Evolutionary conservation across 2,329 filamentous ascomycete genomes (phyloP), one percentile per base, ranked within the genome.

Genomic region (Aspergillus spinulosporus): DNA sequence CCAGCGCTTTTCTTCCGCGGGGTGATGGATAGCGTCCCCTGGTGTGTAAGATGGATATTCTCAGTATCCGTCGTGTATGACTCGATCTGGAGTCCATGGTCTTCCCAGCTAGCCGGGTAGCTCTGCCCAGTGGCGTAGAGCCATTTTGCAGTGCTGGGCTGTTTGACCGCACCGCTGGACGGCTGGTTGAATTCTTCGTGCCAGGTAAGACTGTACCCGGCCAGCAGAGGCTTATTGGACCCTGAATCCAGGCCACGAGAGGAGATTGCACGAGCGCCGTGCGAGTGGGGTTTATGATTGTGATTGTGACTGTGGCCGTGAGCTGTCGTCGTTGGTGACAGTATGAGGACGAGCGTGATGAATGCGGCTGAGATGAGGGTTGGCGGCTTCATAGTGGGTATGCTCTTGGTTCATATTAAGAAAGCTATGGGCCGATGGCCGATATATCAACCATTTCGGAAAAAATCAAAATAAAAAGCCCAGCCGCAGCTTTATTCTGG

Each of bases 121-220:
- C 7, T n/a, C 2, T 21, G 49, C 2, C 49, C 55, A 5, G 14
- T 43, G 26, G 49, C 55, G 34, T 45, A 49, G 45, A 53, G 39
- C 55, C 55, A 57, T 5, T 57, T 50, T 4, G 43, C 31, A 2
- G 49, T 29, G 1, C 49, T 53, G n/a, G 55, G 50, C 37, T 44
- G 49, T 11, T 47, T 12, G n/a, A 11, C 14, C 9, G 34, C 31
- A 9, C 15, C 36, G 36, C 11, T 26, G 0, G 44, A 11, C 12
- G 42, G 42, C 31, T 57, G 37, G 28, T 15, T 40, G 37, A 57
- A 57, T 31, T 57, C 55, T n/a, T 57, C 55, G 11, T 53, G 44
- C 55, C 55, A 57, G 12, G 55, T 57, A 12, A 57, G 26, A 8
- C 9, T 9, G 43, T 53, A 57, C 29, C 55, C 45, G 11, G 46